These are phyloP conservation scores for Diaporthe sp. DNA, from an alignment of 2,329 filamentous ascomycete species.

Conservation along the genomic window DNA sequence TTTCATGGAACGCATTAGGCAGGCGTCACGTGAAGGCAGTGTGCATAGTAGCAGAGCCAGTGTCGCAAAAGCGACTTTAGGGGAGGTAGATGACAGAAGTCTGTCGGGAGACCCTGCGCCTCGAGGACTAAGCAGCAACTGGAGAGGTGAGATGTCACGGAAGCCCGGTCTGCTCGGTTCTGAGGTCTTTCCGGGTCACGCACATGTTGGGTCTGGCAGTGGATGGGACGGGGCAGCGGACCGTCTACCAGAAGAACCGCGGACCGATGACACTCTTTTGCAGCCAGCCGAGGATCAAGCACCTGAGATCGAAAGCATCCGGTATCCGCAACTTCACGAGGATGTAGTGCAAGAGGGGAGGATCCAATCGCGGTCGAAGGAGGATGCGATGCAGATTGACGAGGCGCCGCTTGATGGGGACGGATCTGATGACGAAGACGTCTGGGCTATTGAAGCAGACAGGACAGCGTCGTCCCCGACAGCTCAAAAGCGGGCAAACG, in stretches of 20 bases:
- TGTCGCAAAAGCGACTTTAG: background rate
- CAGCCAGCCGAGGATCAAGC: conserved; percentile 24
- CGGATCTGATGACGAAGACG: conserved; percentile 59
- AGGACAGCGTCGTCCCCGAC: conserved; percentile 56
- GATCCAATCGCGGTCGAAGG: background rate
- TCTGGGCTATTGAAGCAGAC: conserved; percentile 71
- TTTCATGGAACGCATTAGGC: conserved; percentile 40
- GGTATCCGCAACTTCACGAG: background rate
- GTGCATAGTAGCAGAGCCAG: conserved; percentile 33
- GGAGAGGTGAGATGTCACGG: conserved; percentile 8
- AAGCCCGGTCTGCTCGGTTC: background rate
- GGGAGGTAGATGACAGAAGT: conserved; percentile 39
- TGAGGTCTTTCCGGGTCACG: background rate
- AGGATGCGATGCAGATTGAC: conserved; percentile 32
- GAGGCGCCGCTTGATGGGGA: conserved; percentile 41
- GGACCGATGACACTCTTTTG: conserved; percentile 44
- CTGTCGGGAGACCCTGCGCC: conserved; percentile 15
- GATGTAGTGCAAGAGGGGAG: background rate
- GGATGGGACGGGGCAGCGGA: conserved; percentile 45
- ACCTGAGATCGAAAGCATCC: conserved; percentile 10
- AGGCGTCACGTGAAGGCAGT: conserved; percentile 39
- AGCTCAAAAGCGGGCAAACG: conserved; percentile 42
- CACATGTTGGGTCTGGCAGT: background rate
- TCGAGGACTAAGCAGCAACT: background rate
- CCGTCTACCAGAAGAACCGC: conserved; percentile 42